Evolutionary conservation across 2,329 filamentous ascomycete genomes (phyloP).

Genomic region (Ophiobolus disseminans): DNA sequence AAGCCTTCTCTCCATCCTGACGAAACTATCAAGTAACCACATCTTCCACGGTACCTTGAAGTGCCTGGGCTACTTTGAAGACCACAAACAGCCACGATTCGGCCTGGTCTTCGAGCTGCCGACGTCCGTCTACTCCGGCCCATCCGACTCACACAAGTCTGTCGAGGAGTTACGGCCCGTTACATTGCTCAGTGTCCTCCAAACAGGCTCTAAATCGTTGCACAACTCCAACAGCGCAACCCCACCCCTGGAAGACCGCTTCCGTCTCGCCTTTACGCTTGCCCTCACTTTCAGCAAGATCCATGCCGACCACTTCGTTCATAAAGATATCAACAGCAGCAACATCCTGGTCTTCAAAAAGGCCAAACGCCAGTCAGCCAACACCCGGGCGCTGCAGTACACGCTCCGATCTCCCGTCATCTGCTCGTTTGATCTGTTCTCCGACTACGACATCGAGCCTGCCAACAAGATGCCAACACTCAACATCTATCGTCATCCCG

Average conservation of each 20-base stretch:
- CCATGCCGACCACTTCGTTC: conserved; percentile 71
- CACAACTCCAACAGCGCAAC: conserved; percentile 52
- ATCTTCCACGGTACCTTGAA: conserved; percentile 57
- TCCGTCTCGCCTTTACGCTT: conserved; percentile 75
- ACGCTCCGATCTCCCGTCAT: conserved; percentile 74
- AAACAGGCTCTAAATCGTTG: conserved; percentile 54
- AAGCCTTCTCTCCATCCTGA: conserved; percentile 44
- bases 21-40: conserved; percentile 40
- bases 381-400: conserved; percentile 50
- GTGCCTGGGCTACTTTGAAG: conserved; percentile 75
- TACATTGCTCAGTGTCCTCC: conserved; percentile 57
- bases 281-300: conserved; percentile 76
- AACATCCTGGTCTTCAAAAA: conserved; percentile 71
- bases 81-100: conserved; percentile 71
- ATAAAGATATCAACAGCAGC: conserved; percentile 72
- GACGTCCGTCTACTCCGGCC: conserved; percentile 53
- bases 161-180: conserved; percentile 49
- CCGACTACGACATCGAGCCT: conserved; percentile 59
- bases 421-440: conserved; percentile 78
- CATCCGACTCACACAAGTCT: conserved; percentile 62
- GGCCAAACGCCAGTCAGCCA: conserved; percentile 54
- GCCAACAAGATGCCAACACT: conserved; percentile 49
- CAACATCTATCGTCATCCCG: conserved; percentile 72
- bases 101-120: conserved; percentile 80
- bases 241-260: conserved; percentile 73